A percentile compares a stretch with the other conserved stretches of the same genome.
phyloP scores from a whole-genome alignment of 352 stramenopile species.

The Phytophthora constricta region DNA sequence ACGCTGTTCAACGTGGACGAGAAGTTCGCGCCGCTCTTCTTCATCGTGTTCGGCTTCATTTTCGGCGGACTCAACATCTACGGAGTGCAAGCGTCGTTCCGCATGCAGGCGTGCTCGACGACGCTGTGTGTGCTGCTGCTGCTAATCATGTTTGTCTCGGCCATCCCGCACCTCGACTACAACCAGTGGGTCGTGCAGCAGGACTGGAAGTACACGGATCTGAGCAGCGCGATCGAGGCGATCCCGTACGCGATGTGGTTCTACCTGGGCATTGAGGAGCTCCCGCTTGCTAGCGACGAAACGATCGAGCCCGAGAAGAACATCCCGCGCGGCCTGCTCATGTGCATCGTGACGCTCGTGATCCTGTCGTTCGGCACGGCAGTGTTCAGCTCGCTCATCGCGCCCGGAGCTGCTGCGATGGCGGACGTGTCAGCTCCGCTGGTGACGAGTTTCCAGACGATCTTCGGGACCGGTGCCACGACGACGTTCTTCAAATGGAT shows the following conservation, averaged over 20 bases:
- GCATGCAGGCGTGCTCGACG: conserved; percentile 57
- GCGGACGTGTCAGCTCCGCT: conserved; percentile 54
- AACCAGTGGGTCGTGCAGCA: conserved; percentile 55
- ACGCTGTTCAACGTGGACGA: conserved; percentile 49
- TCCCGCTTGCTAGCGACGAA: conserved; percentile 32
- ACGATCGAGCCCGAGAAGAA: conserved; percentile 37
- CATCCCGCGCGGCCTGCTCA: conserved; percentile 42
- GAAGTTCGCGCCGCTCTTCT: conserved; percentile 51
- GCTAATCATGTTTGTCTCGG: conserved; percentile 62
- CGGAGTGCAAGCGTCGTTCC: conserved; percentile 64
- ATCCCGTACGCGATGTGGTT: conserved; percentile 75
- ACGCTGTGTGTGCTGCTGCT: conserved; percentile 54
- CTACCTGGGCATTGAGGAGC: conserved; percentile 42
- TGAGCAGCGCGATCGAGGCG: conserved; percentile 54
- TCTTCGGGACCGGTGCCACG: conserved; percentile 60
- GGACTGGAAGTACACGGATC: conserved; percentile 59
- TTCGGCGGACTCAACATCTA: conserved; percentile 60
- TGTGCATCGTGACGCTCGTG: conserved; percentile 62
- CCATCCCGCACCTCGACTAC: conserved; percentile 59
- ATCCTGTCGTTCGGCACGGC: conserved; percentile 58
- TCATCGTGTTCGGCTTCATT: conserved; percentile 54
- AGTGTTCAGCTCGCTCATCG: conserved; percentile 63
- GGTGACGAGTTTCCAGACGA: conserved; percentile 36
- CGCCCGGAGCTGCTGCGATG: conserved; percentile 48
- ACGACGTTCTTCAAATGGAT: conserved; percentile 70